Evolutionary conservation across 1,284 basidiomycete species (phyloP), one percentile per base, ranked within the genome.

Genomic region (Ganoderma sinense): DNA sequence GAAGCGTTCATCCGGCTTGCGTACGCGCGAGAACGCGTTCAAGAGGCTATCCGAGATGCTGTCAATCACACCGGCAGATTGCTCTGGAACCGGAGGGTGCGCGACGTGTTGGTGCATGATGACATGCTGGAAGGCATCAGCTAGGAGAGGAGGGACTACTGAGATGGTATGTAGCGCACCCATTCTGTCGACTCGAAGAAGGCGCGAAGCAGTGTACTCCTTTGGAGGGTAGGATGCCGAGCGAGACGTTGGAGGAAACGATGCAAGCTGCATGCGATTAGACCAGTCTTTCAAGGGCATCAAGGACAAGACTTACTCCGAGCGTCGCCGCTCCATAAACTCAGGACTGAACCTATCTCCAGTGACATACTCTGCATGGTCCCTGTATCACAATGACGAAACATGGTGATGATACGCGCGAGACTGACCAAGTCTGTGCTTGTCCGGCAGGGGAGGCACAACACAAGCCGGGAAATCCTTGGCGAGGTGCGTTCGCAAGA

Each of bases 121-220:
- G n/a, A 98, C 96, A 77, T 95, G 93, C 95, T 97, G 75, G 55
- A 62, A 64, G 69, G 65, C n/a, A 33, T 45, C 63, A 66, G 66
- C 65, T 58, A 71, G 33, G 73, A 68, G 60, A 18, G 10, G 45
- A 55, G 58, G 55, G 55, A 14, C 45, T 64, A 31, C 62, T 36
- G 6, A n/a, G 18, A 43, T 55, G 48, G 31, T 60, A 29, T 43
- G 63, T 18, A 20, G 79, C 89, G 70, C 79, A 97, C 97, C 97
- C 97, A 99, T 95, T 99, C 97, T 51, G 94, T 94, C 14, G 96
- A 98, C 79, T 97, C 95, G 67, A 99, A 91, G 82, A 99, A 99
- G 61, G 94, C 94, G 29, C 94, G 90, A 26, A 98, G 86, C 23
- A 99, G 88, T 20, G 93, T 94, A 71, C 94, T 95, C 55, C 97